Base-by-base conservation (phyloP, 345 rosid species). In the Ailanthus altissimus region DNA sequence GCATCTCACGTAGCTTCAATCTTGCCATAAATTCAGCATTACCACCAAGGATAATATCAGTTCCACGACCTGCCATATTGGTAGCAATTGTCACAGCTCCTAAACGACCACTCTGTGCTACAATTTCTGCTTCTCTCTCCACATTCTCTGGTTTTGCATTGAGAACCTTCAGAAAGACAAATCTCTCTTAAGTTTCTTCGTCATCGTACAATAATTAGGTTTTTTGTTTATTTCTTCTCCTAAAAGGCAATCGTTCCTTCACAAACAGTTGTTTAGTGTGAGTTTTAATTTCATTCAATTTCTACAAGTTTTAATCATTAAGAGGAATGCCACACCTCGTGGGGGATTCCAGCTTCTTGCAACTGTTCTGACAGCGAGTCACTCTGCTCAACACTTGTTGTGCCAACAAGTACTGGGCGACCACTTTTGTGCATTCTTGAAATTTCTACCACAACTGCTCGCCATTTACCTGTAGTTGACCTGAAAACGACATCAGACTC, bases 141-240 rank as follows among this genome's bases (percentile, higher is more conserved):
- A 95, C 99, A 88, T 95, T 95, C 86, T 95, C 98, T 50, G 99
- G 99, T 84, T 95, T 95, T 62, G 99, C 99, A 85, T 95, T 95
- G 77, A 95, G 98, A 73, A 95, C 97, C 99, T 95, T 84, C 51
- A 61, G 73, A 76, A 70, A 79, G 60, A 79, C 72, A 80, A 7
- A 77, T 21, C 76, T 66, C 59, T 65, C 76, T 79, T 69, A 78
- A 45, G 4, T 46, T 81, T 47, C 53, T 76, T 59, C 56, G 70
- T 25, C 10, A 50, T 43, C 53, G 12, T 38, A 73, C 28, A 18
- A 60, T 36, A 40, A 18, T 25, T 23, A 54, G 40, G 10, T 59
- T 50, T 42, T 36, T 11, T 75, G 36, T 32, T 47, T 26, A 26
- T 71, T 71, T 66, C 38, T 45, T 71, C 72, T 11, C 26, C 65